These are phyloP conservation scores for Neonothopanus nambi DNA, from an alignment of 1,284 basidiomycete genomes.

Conservation along the genomic window DNA sequence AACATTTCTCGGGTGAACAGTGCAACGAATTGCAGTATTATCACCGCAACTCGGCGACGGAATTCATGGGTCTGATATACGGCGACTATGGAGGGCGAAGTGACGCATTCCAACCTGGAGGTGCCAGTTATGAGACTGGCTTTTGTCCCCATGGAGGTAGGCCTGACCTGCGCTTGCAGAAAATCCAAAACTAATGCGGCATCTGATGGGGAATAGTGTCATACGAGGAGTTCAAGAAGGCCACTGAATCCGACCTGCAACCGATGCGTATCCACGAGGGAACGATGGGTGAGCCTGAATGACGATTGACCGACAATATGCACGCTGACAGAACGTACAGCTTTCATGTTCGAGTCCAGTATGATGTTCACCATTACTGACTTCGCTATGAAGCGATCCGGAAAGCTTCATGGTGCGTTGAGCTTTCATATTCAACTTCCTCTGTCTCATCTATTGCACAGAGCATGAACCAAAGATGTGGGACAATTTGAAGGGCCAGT, in stretches of 20 bases:
- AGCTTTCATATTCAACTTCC: not conserved
- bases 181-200: not conserved
- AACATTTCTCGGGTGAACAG: too few relatives aligned
- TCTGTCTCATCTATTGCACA: conserved; percentile 18
- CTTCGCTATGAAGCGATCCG: conserved; percentile 58
- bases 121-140: conserved; percentile 61
- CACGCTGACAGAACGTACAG: conserved; percentile 27
- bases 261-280: conserved; percentile 55
- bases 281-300: conserved; percentile 45
- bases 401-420: conserved; percentile 52
- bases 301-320: too few relatives aligned
- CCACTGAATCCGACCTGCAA: conserved; percentile 47
- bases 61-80: conserved; percentile 63
- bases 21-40: conserved; percentile 49
- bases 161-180: conserved; percentile 15
- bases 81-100: conserved; percentile 62
- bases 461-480: conserved; percentile 63
- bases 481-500: conserved; percentile 57
- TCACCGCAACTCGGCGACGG: conserved; percentile 62
- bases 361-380: conserved; percentile 65
- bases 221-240: conserved; percentile 57
- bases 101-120: conserved; percentile 58
- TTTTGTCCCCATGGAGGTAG: conserved; percentile 62
- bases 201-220: conserved; percentile 37
- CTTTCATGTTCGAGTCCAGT: conserved; percentile 67